These are phyloP conservation scores for Viola pubescens DNA, from an alignment of 441 rosid species.

Conservation along the genomic window DNA sequence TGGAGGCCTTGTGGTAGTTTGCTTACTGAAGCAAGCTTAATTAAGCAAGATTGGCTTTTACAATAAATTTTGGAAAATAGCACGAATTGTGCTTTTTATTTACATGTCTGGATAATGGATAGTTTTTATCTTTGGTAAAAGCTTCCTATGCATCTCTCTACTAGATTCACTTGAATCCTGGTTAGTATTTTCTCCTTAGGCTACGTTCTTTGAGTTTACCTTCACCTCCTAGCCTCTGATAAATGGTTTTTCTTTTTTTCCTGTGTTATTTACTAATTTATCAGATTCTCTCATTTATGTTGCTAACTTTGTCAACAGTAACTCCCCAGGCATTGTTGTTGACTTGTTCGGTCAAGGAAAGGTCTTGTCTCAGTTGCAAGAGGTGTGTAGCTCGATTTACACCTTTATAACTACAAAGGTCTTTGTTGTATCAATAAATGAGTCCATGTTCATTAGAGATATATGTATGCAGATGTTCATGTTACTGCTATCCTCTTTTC, in stretches of 20 bases:
- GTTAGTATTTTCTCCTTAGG: not conserved
- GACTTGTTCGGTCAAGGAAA: constrained; percentile 70
- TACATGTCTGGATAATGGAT: not conserved
- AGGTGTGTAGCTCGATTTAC: constrained; percentile 34
- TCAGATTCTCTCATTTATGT: constrained; percentile 10
- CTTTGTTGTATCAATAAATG: no score
- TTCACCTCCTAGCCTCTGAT: not conserved
- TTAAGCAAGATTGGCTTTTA: not conserved
- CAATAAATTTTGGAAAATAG: not conserved
- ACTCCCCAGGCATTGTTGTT: constrained; percentile 48
- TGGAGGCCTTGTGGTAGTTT: not conserved
- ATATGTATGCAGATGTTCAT: no score
- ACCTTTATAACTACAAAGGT: not conserved
- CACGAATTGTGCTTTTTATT: not conserved
- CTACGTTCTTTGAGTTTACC: no score
- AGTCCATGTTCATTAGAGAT: no score
- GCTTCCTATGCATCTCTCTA: not conserved
- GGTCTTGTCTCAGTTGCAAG: constrained; percentile 52
- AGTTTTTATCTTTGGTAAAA: not conserved
- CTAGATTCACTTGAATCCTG: not conserved
- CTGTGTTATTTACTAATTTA: not conserved
- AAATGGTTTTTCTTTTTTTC: not conserved
- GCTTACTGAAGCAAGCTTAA: not conserved
- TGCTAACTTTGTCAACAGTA: constrained; percentile 14
- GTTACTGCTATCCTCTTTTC: no score